Conservation (phyloP, 2,329 filamentous ascomycete species). For the Cladophialophora bantiana region DNA sequence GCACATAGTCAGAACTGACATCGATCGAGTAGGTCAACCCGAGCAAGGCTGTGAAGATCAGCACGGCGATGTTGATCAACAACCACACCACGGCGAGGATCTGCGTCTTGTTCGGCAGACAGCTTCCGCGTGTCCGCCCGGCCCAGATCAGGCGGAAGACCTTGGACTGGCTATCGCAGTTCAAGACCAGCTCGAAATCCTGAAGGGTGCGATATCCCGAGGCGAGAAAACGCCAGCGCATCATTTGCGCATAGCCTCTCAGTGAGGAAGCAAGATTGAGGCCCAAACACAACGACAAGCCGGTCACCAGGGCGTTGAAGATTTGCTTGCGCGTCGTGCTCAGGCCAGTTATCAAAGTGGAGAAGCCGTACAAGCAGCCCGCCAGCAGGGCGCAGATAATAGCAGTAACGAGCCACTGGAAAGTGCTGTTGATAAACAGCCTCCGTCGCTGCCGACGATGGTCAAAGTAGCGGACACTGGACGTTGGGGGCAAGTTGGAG, state of each 20-base stretch:
- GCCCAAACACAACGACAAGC: constrained; percentile 31
- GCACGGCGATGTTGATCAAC: constrained; percentile 28
- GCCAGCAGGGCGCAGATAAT: constrained; percentile 31
- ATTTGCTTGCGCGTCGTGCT: constrained; percentile 25
- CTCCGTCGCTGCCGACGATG: constrained; percentile 27
- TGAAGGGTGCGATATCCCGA: constrained; percentile 29
- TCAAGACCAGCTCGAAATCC: constrained; percentile 28
- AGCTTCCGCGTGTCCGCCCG: constrained; percentile 25
- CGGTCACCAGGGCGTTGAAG: constrained; percentile 32
- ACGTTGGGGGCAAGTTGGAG: constrained; percentile 8
- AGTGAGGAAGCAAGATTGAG: constrained; percentile 31
- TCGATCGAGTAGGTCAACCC: constrained; percentile 39
- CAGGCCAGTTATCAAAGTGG: constrained; percentile 18
- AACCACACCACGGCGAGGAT: constrained; percentile 30
- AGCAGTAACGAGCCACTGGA: constrained; percentile 33
- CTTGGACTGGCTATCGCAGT: constrained; percentile 32
- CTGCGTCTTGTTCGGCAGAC: constrained; percentile 32
- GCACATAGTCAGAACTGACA: constrained; percentile 25
- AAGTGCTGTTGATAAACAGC: constrained; percentile 31
- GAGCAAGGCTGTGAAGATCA: constrained; percentile 34
- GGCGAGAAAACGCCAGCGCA: constrained; percentile 35
- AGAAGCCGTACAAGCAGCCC: constrained; percentile 28
- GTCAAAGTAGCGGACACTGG: constrained; percentile 35
- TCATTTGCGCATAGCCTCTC: constrained; percentile 32
- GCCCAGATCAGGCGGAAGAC: constrained; percentile 35